A percentile compares a stretch with the other conserved stretches of the same genome.
These are phyloP conservation scores for Cercospora berteroae DNA, from an alignment of 2,329 filamentous ascomycete genomes.

Conservation along the genomic window DNA sequence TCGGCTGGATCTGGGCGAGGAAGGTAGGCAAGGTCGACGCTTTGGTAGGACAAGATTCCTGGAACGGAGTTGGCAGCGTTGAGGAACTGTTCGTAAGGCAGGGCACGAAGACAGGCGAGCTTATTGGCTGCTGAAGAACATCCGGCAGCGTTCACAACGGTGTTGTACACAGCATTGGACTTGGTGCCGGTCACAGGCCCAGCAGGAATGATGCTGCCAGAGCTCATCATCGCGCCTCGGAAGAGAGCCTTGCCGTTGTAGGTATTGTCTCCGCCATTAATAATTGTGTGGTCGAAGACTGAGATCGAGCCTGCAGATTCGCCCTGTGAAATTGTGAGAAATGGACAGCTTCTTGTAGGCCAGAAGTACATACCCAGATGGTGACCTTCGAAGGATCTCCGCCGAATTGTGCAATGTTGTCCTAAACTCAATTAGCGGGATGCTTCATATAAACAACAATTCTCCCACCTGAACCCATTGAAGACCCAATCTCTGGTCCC, in stretches of 20 bases:
- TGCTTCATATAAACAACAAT: not conserved
- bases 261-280: conserved; percentile 69
- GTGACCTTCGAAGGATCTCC: conserved; percentile 64
- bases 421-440: conserved; percentile 18
- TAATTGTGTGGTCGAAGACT: conserved; percentile 70
- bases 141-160: conserved; percentile 12
- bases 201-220: conserved; percentile 61
- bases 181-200: conserved; percentile 37
- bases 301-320: conserved; percentile 56
- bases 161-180: conserved; percentile 24
- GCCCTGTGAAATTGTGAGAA: conserved; percentile 35
- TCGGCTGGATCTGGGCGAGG: conserved; percentile 66
- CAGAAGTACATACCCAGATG: conserved; percentile 56
- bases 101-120: conserved; percentile 18
- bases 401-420: conserved; percentile 60
- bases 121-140: conserved; percentile 30
- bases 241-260: conserved; percentile 76
- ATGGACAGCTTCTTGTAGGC: not conserved
- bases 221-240: conserved; percentile 75
- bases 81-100: conserved; percentile 44
- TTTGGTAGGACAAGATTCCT: conserved; percentile 60
- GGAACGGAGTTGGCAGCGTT: conserved; percentile 69
- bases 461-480: conserved; percentile 34
- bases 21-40: conserved; percentile 68
- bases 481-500: conserved; percentile 34